Conservation (phyloP, 257 asterid species). For the Solanum sitiens region DNA sequence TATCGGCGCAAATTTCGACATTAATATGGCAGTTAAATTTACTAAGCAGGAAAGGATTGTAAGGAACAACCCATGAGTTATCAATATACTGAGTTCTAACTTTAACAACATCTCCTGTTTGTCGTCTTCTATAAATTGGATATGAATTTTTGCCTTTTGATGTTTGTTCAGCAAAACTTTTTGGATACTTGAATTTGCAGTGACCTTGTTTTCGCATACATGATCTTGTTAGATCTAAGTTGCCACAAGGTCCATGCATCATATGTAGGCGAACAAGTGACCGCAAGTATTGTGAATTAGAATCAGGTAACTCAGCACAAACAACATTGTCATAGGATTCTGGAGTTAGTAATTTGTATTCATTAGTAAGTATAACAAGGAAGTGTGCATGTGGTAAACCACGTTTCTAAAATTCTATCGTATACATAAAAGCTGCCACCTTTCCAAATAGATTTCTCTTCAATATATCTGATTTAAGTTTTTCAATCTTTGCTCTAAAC, state of each 20-base stretch:
- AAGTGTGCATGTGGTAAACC: neutral
- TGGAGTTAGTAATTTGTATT: neutral
- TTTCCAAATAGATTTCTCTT: neutral
- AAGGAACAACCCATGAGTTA: neutral
- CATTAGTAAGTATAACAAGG: neutral
- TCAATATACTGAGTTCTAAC: neutral
- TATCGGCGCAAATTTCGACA: neutral
- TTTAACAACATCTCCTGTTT: neutral
- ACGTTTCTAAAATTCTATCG: neutral
- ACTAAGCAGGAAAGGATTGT: neutral
- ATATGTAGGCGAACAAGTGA: neutral
- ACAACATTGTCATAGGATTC: neutral
- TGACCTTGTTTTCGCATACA: neutral
- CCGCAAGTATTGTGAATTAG: neutral
- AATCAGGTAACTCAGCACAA: neutral
- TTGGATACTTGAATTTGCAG: neutral
- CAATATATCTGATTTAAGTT: neutral
- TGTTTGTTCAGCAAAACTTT: neutral
- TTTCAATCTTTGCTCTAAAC: neutral
- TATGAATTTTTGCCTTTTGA: neutral
- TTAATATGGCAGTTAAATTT: neutral
- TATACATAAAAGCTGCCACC: neutral
- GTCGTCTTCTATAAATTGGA: neutral
- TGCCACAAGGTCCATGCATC: too few species aligned
- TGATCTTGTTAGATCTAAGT: too few species aligned